These are phyloP conservation scores for Fusarium hostae DNA, from an alignment of 2,329 filamentous ascomycete genomes.

Conservation along the genomic window DNA sequence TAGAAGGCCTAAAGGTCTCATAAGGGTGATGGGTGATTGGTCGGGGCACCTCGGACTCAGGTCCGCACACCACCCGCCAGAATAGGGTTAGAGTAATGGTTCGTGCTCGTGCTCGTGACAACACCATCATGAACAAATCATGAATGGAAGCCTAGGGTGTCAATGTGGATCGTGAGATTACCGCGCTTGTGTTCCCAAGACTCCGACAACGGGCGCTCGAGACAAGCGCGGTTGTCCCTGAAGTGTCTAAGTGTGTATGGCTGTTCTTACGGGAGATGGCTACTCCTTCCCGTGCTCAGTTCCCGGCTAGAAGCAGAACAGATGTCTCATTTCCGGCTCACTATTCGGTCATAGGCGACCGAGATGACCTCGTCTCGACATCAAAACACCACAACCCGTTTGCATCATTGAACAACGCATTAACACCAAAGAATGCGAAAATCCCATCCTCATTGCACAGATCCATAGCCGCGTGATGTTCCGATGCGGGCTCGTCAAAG, in stretches of 20 bases:
- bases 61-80: conserved; percentile 17
- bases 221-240: conserved; percentile 11
- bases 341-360: conserved; percentile 10
- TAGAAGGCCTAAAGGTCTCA: conserved; percentile 38
- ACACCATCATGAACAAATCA: neutral
- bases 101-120: neutral
- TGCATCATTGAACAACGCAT: conserved; percentile 15
- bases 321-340: conserved; percentile 3
- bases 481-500: conserved; percentile 1
- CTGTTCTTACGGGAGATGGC: neutral
- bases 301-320: neutral
- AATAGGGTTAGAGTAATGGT: neutral
- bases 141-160: conserved; percentile 5
- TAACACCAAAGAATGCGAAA: neutral
- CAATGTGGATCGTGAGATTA: neutral
- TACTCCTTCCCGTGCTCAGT: neutral
- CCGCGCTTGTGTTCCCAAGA: neutral
- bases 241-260: neutral
- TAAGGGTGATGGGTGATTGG: conserved; percentile 15
- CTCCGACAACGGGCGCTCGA: conserved; percentile 14
- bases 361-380: conserved; percentile 6
- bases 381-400: neutral
- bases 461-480: conserved; percentile 20
- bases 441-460: neutral
- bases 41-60: neutral